Base-by-base conservation (phyloP, 1,139 yeast genomes). In the Magnusiomyces paraingens region DNA sequence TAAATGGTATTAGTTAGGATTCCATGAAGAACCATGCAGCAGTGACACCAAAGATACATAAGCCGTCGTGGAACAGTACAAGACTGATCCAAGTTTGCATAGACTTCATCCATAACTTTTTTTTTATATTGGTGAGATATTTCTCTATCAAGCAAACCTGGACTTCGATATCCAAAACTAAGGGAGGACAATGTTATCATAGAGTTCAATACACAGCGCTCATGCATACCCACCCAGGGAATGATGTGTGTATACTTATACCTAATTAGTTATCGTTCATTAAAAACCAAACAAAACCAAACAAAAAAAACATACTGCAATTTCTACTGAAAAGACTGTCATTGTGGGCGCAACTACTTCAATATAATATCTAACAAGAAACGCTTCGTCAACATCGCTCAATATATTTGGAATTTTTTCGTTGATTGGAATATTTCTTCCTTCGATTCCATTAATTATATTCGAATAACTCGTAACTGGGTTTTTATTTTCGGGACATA, bases 281-380 rank as follows among this genome's bases (percentile, higher is more conserved):
- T 22, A 44, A 22, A 26, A 14, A 11, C 2, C 32, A 43, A 39
- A n/a, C 10, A 39, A 39, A 39, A 36, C 12, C 21, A 5, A 5
- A 40, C 20, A 43, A 12, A 43, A 18, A 22, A 15, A 6, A 42
- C 47, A 5, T 47, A 47, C 50, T 21, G 38, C 20, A 29, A 14
- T 18, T n/a, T 38, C 50, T 3, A 29, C 22, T 8, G 56, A 53
- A 29, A 40, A 55, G 2, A 55, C 29, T 21, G 53, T 52, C 54
- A 55, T 49, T 26, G 49, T 43, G 10, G 55, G 58, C 3, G 56
- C 55, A 14, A 55, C 43, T 17, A 38, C 49, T 17, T 53, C 53
- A 17, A 55, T 51, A 35, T 40, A 53, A 32, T 50, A 43, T 14
- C 53, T 46, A 38, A 55, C 46, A 1, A 52, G 48, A 46, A 45